Evolutionary conservation across 225 moss, liverwort and hornwort genomes (phyloP), one percentile per base, ranked within the genome.

Genomic region (Sphagnum contortum): DNA sequence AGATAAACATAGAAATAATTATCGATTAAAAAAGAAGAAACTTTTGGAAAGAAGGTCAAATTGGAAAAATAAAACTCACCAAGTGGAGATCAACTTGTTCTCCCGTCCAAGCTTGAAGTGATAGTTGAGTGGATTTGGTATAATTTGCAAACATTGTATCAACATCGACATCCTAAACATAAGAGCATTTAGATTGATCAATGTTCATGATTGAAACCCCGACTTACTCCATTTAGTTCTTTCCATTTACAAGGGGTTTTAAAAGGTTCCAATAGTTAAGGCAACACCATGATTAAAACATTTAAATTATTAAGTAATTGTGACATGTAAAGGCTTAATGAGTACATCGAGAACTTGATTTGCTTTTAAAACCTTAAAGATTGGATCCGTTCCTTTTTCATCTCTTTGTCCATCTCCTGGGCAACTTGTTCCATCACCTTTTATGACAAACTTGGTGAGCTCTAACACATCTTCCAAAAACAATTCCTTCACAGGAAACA

Each of bases 401-500:
- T 80, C 73, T 59, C 47, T 78, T 73, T 80, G 79, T 57, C 79
- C 87, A 5, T 79, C 81, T 65, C 77, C 77, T 29, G 77, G 82
- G 58, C 79, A 80, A 61, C 77, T 74, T 56, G 70, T 61, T 64
- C 89, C 78, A 72, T 45, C 62, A 58, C 60, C 68, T 50, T 73
- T 68, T 4, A 89, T 67, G 8, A 70, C 64, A 57, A 79, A 71
- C 6, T 69, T 12, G 2, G 84, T 89, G 50, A 68, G 54, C 68
- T 94, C 94, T 44, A 94, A 47, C 62, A 94, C 62, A 69, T 94
- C 91, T 75, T 94, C 94, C 64, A 94, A 76, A 12, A 86, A 94
- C 47, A 77, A 66, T 50, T 89, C 85, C 56, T 75, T 64, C 44
- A 89, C 80, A 5, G 91, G 80, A 67, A 80, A 88, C 60, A 87